Evolutionary conservation across 2,329 filamentous ascomycete species (phyloP).

Genomic region (Allantophomopsis lycopodina): DNA sequence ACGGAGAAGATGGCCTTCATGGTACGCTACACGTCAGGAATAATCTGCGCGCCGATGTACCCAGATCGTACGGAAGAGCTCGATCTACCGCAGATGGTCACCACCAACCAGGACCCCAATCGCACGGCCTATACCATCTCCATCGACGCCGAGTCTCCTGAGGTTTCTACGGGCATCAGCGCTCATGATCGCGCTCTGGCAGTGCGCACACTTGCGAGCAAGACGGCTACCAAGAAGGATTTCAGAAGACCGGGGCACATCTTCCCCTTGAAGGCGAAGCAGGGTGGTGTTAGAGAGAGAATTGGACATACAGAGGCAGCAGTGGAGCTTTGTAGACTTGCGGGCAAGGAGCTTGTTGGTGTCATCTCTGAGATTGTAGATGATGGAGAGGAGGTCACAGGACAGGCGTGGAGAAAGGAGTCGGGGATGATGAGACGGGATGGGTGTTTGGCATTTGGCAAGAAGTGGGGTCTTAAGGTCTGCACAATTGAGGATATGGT

Average conservation of each 20-base stretch:
- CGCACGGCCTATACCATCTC: slow-evolving; percentile 88
- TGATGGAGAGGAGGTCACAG: slow-evolving; percentile 61
- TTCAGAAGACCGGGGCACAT: slow-evolving; percentile 84
- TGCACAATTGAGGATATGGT: slow-evolving; percentile 92
- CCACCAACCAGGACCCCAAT: slow-evolving; percentile 61
- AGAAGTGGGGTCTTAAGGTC: slow-evolving; percentile 78
- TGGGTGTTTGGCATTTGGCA: slow-evolving; percentile 77
- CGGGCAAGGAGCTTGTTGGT: slow-evolving; percentile 62
- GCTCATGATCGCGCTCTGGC: slow-evolving; percentile 78
- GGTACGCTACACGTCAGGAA: slow-evolving; percentile 79
- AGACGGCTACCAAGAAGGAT: slow-evolving; percentile 30
- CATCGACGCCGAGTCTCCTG: slow-evolving; percentile 62
- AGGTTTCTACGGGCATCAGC: slow-evolving; percentile 78
- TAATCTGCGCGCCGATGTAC: slow-evolving; percentile 78
- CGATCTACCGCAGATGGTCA: slow-evolving; percentile 81
- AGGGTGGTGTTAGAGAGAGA: slow-evolving; percentile 69
- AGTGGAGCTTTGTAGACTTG: slow-evolving; percentile 76
- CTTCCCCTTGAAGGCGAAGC: slow-evolving; percentile 65
- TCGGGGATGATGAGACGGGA: slow-evolving; percentile 89
- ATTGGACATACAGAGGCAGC: slow-evolving; percentile 88
- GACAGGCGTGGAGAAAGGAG: slow-evolving; percentile 47
- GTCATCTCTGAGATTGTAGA: slow-evolving; percentile 90
- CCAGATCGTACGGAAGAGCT: slow-evolving; percentile 55
- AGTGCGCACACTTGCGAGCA: slow-evolving; percentile 64
- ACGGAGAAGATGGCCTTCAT: slow-evolving; percentile 91